These are phyloP conservation scores for Chrysosporium queenslandicum DNA, from an alignment of 2,329 filamentous ascomycete species.

Conservation along the genomic window DNA sequence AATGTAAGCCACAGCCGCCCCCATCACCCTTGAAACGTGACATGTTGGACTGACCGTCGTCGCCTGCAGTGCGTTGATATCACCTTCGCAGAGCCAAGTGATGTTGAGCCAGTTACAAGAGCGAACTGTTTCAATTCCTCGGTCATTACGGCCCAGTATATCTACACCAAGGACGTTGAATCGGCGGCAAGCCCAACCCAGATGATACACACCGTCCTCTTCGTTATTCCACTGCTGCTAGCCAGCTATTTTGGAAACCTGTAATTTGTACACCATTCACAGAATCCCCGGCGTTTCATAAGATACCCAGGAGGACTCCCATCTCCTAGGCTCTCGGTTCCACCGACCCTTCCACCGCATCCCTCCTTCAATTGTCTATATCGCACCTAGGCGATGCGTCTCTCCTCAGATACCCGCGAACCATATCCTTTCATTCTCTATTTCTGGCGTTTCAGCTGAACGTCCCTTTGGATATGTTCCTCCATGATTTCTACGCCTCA, in stretches of 20 bases:
- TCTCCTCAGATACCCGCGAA: not conserved
- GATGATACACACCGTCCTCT: constrained; percentile 16
- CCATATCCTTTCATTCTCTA: not conserved
- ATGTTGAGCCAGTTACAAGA: constrained; percentile 65
- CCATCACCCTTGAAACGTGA: not conserved
- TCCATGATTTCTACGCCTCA: no score
- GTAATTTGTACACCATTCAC: constrained; percentile 1
- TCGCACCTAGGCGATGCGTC: not conserved
- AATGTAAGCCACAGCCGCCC: constrained; percentile 49
- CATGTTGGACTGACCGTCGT: constrained; percentile 3
- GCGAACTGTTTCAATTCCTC: constrained; percentile 84
- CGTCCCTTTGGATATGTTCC: no score
- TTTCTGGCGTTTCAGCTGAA: not conserved
- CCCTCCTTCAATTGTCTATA: not conserved
- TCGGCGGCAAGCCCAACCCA: constrained; percentile 11
- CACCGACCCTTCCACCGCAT: no score
- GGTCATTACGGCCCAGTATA: constrained; percentile 45
- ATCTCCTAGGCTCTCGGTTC: not conserved
- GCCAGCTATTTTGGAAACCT: constrained; percentile 11
- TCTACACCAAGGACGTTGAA: constrained; percentile 15
- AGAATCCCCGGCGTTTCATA: no score
- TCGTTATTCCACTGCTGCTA: constrained; percentile 24
- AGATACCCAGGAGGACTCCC: not conserved
- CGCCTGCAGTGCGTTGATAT: constrained; percentile 82
- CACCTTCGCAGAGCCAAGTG: constrained; percentile 64